Evolutionary conservation across 768 basidiomycete species (phyloP), one percentile per base, ranked within the genome.

Genomic region (Leucosporidium scottii): DNA sequence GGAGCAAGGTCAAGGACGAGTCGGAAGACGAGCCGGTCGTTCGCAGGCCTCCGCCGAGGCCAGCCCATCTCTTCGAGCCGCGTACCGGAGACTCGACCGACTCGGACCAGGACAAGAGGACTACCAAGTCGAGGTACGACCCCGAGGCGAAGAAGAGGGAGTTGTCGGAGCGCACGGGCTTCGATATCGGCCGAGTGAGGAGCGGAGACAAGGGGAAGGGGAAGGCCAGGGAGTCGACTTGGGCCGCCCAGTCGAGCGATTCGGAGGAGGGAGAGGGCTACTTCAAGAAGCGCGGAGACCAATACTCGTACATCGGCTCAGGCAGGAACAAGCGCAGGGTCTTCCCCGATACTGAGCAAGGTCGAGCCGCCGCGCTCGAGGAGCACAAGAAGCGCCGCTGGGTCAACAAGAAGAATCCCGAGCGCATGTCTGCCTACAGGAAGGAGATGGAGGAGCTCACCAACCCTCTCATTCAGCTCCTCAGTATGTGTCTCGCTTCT

Each of bases 391-490:
- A n/a, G 17, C 65, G 70, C 15, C 55, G 63, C 17, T 71, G 70
- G 70, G 20, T 62, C n/a, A 27, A 55, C 39, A 56, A 47, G 39
- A 18, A 47, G 25, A 28, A 71, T 44, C 70, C 70, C 0, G 27
- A 36, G 13, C 27, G n/a, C 6, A 67, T 71, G 70, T 15, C 28
- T 6, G 48, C 50, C 4, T 9, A 44, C 4, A 49, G 63, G 25
- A 62, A 58, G 34, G 2, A 5, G 8, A 10, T 71, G 5, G 70
- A 71, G 59, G 6, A 48, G 27, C 28, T 27, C 8, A 54, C 28
- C 28, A 71, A 71, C 61, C 70, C 70, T n/a, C 60, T 71, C 25
- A 15, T 71, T 15, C 20, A 10, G 10, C 56, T 71, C 1, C 66
- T 71, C 55, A 23, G 70, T 67, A 31, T 39, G 70, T 58, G 12